Conservation (phyloP, 345 rosid genomes). For the Euphorbia tirucalli region DNA sequence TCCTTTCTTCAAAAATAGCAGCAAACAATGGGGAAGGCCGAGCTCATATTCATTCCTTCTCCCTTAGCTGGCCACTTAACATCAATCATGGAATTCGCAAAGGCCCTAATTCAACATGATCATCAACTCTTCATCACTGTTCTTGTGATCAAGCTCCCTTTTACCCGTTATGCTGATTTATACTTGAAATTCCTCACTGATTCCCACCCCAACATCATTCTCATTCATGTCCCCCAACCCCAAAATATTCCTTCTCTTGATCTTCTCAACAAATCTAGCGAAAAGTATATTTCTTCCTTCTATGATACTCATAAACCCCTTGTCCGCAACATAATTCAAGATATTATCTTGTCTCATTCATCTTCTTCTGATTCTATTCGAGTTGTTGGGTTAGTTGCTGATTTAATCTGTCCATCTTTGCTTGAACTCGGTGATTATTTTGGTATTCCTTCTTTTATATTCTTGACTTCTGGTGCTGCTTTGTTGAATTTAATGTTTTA, state of each 20-base stretch:
- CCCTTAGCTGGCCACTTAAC: slow-evolving; percentile 44
- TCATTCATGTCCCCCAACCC: slow-evolving; percentile 32
- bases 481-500: slow-evolving; percentile 20
- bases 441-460: slow-evolving; percentile 20
- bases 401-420: slow-evolving; percentile 17
- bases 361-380: slow-evolving; percentile 3
- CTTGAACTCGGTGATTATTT: slow-evolving; percentile 22
- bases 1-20: too few relatives aligned
- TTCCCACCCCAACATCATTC: slow-evolving; percentile 28
- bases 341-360: slow-evolving; percentile 3
- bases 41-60: slow-evolving; percentile 34
- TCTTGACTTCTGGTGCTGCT: slow-evolving; percentile 12
- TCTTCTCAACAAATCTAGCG: slow-evolving; percentile 16
- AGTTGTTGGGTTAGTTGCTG: slow-evolving; percentile 18
- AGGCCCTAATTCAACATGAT: slow-evolving; percentile 35
- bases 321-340: background rate
- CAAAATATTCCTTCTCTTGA: slow-evolving; percentile 25
- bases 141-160: slow-evolving; percentile 24
- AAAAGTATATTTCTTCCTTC: slow-evolving; percentile 6
- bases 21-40: slow-evolving; percentile 26
- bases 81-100: slow-evolving; percentile 47
- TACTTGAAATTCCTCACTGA: slow-evolving; percentile 16
- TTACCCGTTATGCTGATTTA: background rate
- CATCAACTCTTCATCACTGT: slow-evolving; percentile 30
- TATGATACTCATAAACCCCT: background rate